phyloP scores from a whole-genome alignment of 2,329 filamentous ascomycete genomes.

The Diaporthe sp. region DNA sequence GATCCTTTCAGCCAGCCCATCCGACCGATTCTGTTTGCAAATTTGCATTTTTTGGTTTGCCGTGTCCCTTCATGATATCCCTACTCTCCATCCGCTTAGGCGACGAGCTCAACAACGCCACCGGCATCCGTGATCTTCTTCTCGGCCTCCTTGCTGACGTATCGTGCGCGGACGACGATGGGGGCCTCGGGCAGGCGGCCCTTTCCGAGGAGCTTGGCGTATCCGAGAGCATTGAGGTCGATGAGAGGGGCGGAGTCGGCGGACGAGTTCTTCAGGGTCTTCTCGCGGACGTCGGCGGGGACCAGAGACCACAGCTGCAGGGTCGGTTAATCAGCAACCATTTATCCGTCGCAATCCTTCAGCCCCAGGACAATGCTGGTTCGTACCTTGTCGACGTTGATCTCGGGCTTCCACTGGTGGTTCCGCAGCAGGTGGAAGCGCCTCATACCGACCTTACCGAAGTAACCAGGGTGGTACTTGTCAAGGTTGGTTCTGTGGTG shows the following conservation, averaged over 20 bases:
- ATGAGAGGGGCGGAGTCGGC: constrained; percentile 96
- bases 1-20: constrained; percentile 43
- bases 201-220: constrained; percentile 99
- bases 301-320: constrained; percentile 93
- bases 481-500: constrained; percentile 90
- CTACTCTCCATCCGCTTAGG: constrained; percentile 66
- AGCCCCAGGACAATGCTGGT: constrained; percentile 49
- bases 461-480: constrained; percentile 99
- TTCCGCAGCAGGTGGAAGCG: constrained; percentile 97
- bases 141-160: constrained; percentile 96
- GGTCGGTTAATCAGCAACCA: constrained; percentile 44
- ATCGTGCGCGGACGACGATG: constrained; percentile 93
- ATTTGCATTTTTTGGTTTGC: constrained; percentile 38
- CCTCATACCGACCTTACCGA: constrained; percentile 96
- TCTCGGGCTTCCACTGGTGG: constrained; percentile 98
- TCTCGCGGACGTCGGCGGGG: constrained; percentile 91
- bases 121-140: constrained; percentile 99
- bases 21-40: constrained; percentile 40
- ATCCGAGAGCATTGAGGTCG: constrained; percentile 96
- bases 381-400: constrained; percentile 97
- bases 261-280: constrained; percentile 86
- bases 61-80: constrained; percentile 29
- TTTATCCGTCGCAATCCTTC: constrained; percentile 32
- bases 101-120: constrained; percentile 95
- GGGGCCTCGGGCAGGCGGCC: constrained; percentile 94